Evolutionary conservation across 75 land plant species (phyloP), one percentile per base, ranked within the genome.

Genomic region (Pinus albicaulis): DNA sequence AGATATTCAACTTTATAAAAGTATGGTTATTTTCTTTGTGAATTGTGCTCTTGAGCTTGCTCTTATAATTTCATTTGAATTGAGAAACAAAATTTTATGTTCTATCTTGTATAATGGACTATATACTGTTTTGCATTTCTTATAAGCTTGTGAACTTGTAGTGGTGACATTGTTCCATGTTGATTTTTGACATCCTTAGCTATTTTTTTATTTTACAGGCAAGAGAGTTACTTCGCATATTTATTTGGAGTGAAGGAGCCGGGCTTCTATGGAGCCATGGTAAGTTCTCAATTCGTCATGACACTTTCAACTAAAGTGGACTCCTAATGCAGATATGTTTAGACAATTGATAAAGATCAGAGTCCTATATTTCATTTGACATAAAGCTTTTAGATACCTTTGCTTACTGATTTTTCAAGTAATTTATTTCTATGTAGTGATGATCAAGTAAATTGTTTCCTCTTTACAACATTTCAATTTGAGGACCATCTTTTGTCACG

Each of bases 151-250:
- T 38, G 41, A 38, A 6, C 41, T 38, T 38, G 41, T 5, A 38
- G 41, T 38, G 41, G 41, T 38, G 41, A 38, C 41, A 38, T 38
- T 38, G 41, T 38, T 38, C 41, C 41, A 38, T 38, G 5, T 4
- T 38, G 41, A 38, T 38, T 38, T 38, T 38, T 38, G 41, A 38
- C 41, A 38, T 38, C 41, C 6, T 38, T 38, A 5, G 5, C 41
- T 38, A 38, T 38, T 66, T 76, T 65, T 55, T 44, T 7, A 19
- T 38, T 57, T 74, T 83, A 52, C 73, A 95, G 99, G 85, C 99
- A 96, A 77, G 99, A 96, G 80, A 96, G 99, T 80, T 96, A 92
- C 74, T 96, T 96, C 84, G 98, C 98, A 19, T 96, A 94, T 77
- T 79, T 96, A 78, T 96, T 96, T 88, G 99, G 99, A 25, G 99